Percentiles rank a stretch among this genome's conserved stretches.
phyloP scores from a whole-genome alignment of 169 alveolate genomes.

The Plasmodium malariae region DNA sequence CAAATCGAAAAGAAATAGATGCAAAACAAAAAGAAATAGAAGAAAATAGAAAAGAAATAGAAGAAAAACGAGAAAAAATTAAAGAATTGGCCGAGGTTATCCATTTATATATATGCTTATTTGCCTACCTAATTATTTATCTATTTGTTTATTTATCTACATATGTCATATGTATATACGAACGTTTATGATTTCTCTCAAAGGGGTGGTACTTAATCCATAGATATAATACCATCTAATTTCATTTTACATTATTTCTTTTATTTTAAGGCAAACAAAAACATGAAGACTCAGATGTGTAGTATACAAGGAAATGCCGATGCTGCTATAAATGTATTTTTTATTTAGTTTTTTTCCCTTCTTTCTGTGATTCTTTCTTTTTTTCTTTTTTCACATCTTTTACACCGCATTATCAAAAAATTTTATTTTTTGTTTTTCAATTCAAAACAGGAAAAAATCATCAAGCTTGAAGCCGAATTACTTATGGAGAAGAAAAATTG shows the following conservation, averaged over 20 bases:
- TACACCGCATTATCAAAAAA: background rate
- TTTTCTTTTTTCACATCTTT: background rate
- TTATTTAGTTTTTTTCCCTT: background rate
- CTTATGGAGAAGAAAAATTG: slow-evolving; percentile 68
- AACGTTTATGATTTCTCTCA: background rate
- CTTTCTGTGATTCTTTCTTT: background rate
- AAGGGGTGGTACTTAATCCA: too few species aligned
- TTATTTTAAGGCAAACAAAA: slow-evolving; percentile 41
- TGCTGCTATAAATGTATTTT: slow-evolving; percentile 23
- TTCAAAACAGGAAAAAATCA: slow-evolving; percentile 58
- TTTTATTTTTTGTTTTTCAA: background rate
- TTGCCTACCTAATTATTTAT: background rate
- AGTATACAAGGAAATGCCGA: slow-evolving; percentile 44
- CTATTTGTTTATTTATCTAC: background rate
- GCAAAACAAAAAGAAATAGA: slow-evolving; percentile 14
- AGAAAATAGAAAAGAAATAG: slow-evolving; percentile 18
- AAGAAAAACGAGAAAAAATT: slow-evolving; percentile 43
- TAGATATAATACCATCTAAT: too few species aligned
- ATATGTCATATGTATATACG: background rate
- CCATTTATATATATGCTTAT: background rate
- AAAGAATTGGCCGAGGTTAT: slow-evolving; percentile 52
- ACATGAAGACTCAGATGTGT: slow-evolving; percentile 18
- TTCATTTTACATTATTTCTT: slow-evolving; percentile 10
- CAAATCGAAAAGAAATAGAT: slow-evolving; percentile 1
- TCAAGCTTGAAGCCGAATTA: slow-evolving; percentile 66